Base-by-base conservation (phyloP, 139 green algal species). In the Picochlorum sp. region DNA sequence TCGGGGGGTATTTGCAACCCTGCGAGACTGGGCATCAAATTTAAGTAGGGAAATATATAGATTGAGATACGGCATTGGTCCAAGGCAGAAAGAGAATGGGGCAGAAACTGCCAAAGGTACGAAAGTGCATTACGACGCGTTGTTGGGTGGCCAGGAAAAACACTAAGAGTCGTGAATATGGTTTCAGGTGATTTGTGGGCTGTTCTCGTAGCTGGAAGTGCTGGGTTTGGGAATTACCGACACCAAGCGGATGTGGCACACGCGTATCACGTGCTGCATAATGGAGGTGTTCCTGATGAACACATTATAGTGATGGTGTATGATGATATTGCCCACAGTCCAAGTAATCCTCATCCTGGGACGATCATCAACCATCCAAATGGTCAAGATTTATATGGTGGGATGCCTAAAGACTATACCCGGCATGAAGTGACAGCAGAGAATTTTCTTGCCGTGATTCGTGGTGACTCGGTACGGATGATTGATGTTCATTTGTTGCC, bases 311-410 rank as follows among this genome's bases (percentile, higher is more conserved):
- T 90, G 5, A 88, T 96, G 75, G 82, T 94, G 54, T 71, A 67
- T n/a, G 83, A 97, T 50, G 91, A 98, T 69, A 85, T 97, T 24
- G 89, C 84, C 0, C 12, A 77, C 49, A 72, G 84, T 36, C 30
- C 57, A 2, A 26, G 69, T 1, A 98, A 98, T 71, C 87, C 89
- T 9, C 76, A 76, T 56, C 82, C 77, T 2, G 85, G 86, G 16
- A 70, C 83, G 55, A 68, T 98, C 3, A 95, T 94, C 75, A 97
- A 97, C 71, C n/a, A 52, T 7, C 89, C 90, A 30, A 74, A 73
- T 26, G 90, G 91, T 0, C 50, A 51, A 2, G 80, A 98, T 51
- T 84, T 97, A 18, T 95, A 95, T 54, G 33, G 36, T 2, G 91
- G 89, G 25, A 64, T 94, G 22, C 18, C 61, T 40, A 59, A 85